A percentile compares a stretch with the other conserved stretches of the same genome.
These are phyloP conservation scores for Arabidopsis lyrata DNA, from an alignment of 441 rosid genomes.

Conservation along the genomic window DNA sequence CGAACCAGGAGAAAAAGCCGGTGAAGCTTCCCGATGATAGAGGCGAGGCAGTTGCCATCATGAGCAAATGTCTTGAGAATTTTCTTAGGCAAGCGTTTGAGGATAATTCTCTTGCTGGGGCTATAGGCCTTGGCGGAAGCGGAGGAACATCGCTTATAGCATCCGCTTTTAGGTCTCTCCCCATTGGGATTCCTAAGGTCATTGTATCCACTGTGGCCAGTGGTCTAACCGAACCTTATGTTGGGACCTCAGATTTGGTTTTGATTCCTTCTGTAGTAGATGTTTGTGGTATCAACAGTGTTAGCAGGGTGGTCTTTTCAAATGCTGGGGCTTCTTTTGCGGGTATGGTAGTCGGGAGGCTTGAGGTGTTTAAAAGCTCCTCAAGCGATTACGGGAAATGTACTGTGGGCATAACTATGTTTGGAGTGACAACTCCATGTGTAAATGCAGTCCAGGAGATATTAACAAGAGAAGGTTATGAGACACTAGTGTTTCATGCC, in stretches of 20 bases:
- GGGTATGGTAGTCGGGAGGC: slow-evolving; percentile 81
- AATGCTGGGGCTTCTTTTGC: slow-evolving; percentile 92
- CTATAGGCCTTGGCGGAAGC: slow-evolving; percentile 84
- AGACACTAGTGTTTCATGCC: slow-evolving; percentile 90
- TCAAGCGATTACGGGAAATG: slow-evolving; percentile 34
- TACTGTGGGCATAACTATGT: slow-evolving; percentile 91
- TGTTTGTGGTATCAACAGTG: slow-evolving; percentile 88
- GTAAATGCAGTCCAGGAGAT: slow-evolving; percentile 72
- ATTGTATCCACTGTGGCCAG: slow-evolving; percentile 93
- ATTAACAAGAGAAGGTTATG: slow-evolving; percentile 70
- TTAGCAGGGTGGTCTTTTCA: slow-evolving; percentile 77
- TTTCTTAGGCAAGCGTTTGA: slow-evolving; percentile 55
- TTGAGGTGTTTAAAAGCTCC: slow-evolving; percentile 43
- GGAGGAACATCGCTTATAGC: slow-evolving; percentile 89
- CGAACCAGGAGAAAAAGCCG: slow-evolving; percentile 35
- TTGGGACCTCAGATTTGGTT: slow-evolving; percentile 83
- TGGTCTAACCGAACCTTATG: slow-evolving; percentile 76
- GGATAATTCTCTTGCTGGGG: slow-evolving; percentile 63
- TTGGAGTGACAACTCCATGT: slow-evolving; percentile 94
- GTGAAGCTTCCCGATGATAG: slow-evolving; percentile 65
- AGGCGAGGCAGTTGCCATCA: slow-evolving; percentile 69
- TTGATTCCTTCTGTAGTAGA: slow-evolving; percentile 89
- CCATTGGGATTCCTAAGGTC: slow-evolving; percentile 79
- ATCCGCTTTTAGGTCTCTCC: slow-evolving; percentile 74
- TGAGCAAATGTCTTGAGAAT: slow-evolving; percentile 69